Evolutionary conservation across 139 green algal species (phyloP), one percentile per base, ranked within the genome.

Genomic region (Chlamydomonas incerta): DNA sequence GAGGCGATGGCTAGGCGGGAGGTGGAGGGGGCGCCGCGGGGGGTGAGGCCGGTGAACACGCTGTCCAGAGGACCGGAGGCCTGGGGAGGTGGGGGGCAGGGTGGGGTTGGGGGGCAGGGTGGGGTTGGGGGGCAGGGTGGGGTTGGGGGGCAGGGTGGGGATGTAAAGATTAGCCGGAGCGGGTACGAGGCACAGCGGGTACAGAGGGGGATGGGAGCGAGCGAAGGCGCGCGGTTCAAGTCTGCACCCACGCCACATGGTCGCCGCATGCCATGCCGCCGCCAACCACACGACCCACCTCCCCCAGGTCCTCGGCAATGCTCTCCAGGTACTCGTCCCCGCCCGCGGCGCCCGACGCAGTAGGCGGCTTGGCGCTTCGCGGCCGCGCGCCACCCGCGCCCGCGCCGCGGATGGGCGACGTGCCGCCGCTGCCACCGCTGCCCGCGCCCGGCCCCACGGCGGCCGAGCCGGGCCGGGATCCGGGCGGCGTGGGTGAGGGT

Each of bases 251-350:
- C n/a, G n/a, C n/a, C n/a, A n/a, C n/a, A n/a, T n/a, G n/a, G n/a
- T n/a, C n/a, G n/a, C n/a, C n/a, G n/a, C n/a, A n/a, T n/a, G n/a
- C n/a, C n/a, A n/a, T n/a, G n/a, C n/a, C n/a, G n/a, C n/a, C n/a
- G n/a, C n/a, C n/a, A n/a, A n/a, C 41, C 41, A 50, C 8, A 5
- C 41, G 8, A 50, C 41, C 41, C 41, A 50, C 41, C 41, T 85
- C 80, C 31, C 50, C 47, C 67, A 77, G 55, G 63, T 83, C 77
- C 31, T 83, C 77, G 0, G 77, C 47, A 29, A 83, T 83, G 20
- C 41, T 33, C 31, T 74, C 63, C 29, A 83, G 65, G 65, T 74
- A 83, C 41, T 83, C 77, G 3, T 41, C 47, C 28, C 60, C n/a
- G n/a, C 50, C 73, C 20, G 52, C 31, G 50, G 17, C 52, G 52